Base-by-base conservation (phyloP, 108 stramenopile genomes). In the Skeletonema grethae region DNA sequence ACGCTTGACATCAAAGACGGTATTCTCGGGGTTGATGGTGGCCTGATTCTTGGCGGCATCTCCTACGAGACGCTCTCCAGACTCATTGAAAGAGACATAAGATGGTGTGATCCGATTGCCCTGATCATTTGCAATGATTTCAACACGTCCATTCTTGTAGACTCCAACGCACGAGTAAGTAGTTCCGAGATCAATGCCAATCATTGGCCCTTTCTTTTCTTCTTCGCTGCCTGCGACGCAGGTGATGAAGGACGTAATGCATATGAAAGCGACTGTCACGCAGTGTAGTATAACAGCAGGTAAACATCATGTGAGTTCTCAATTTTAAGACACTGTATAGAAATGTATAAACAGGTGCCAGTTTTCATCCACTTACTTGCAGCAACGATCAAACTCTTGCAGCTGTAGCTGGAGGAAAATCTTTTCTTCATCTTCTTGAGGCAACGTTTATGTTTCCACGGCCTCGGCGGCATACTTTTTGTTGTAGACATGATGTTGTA, bases 91-190 rank as follows among this genome's bases (percentile, higher is more conserved):
- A 46, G 89, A 84, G 28, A 92, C 91, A 59, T 90, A 90, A 11
- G 88, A 89, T 15, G 91, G 91, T 0, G 91, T 92, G 70, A 86
- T 92, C 16, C 88, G 89, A 84, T 92, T 92, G 84, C 70, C 70
- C 80, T 90, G 90, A 69, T 91, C 90, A 75, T 91, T 91, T 38
- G 86, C 85, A 59, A 91, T 88, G 86, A 91, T 91, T 67, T 91
- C 87, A 22, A 91, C 90, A 8, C 79, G 76, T 8, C 87, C 90
- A 39, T 85, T 79, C 86, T 89, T 84, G 70, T 65, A 90, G 50
- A 90, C 86, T 31, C 91, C 91, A 41, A 92, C 91, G 69, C 91
- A 92, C 1, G 83, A 84, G 82, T 88, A 90, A 15, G 87, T 90
- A 15, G 69, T 70, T 25, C 69, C 69, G 22, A 70, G 69, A 41